Conservation (phyloP, 106 monocot species). For the Agapanthus africanus region DNA sequence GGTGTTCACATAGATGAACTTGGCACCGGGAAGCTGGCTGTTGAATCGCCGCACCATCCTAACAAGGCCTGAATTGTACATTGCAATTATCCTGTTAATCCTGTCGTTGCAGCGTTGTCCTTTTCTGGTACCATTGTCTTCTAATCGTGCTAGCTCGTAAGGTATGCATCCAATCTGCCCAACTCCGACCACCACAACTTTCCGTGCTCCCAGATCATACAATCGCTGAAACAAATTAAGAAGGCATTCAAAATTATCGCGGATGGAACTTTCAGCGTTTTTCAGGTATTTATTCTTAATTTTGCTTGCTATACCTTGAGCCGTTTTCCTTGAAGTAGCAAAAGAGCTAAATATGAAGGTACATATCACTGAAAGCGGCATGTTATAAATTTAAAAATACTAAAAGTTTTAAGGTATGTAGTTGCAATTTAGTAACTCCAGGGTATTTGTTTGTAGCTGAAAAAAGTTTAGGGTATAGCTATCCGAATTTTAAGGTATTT, state of each 20-base stretch:
- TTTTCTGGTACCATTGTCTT: neutral
- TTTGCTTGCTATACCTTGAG: too few species aligned
- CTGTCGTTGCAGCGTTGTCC: constrained; percentile 41
- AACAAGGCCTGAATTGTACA: constrained; percentile 52
- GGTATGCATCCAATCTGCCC: constrained; percentile 92
- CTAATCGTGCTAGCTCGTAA: constrained; percentile 61
- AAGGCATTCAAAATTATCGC: neutral
- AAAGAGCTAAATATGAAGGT: too few species aligned
- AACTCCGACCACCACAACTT: constrained; percentile 42
- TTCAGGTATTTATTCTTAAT: too few species aligned
- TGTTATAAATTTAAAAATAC: too few species aligned
- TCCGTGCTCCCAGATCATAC: constrained; percentile 72
- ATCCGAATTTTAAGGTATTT: too few species aligned
- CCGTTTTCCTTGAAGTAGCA: neutral
- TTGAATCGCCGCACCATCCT: constrained; percentile 52
- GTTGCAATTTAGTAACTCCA: neutral
- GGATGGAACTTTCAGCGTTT: too few species aligned
- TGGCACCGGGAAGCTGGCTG: constrained; percentile 27
- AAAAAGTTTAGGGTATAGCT: too few species aligned
- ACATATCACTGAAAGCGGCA: too few species aligned
- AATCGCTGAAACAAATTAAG: constrained; percentile 31
- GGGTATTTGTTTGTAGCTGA: too few species aligned
- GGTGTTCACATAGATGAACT: constrained; percentile 56
- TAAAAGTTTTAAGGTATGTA: too few species aligned
- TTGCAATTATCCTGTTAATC: constrained; percentile 58